These are phyloP conservation scores for Comarum palustre DNA, from an alignment of 306 rosid species.

Conservation along the genomic window DNA sequence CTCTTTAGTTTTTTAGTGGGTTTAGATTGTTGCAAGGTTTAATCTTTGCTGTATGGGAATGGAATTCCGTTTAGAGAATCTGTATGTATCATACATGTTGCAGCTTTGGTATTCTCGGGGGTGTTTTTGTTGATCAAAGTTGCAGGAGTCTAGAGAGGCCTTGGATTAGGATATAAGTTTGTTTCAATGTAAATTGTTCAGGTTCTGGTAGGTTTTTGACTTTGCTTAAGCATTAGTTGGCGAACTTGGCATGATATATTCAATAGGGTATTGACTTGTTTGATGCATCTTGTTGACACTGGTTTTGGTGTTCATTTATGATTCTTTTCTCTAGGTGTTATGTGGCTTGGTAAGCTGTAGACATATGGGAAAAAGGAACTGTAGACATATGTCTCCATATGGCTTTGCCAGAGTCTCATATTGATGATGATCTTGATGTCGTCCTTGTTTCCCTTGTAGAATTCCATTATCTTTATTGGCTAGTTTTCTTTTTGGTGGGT, in stretches of 20 bases:
- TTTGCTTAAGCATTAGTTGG: neutral
- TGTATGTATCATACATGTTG: neutral
- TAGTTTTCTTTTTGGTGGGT: neutral
- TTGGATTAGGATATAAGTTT: neutral
- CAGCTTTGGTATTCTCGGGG: neutral
- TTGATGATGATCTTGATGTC: neutral
- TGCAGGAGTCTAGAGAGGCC: neutral
- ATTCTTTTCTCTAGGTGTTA: neutral
- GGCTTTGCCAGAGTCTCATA: neutral
- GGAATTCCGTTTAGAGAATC: no score
- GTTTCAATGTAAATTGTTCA: neutral
- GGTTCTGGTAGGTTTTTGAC: neutral
- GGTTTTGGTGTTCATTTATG: neutral
- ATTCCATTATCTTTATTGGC: neutral
- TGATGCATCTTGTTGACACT: neutral
- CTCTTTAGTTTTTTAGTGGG: neutral
- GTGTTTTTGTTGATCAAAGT: neutral
- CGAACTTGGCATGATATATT: no score
- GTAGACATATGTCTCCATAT: neutral
- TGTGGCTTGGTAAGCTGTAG: constrained; percentile 12
- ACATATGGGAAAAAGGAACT: neutral
- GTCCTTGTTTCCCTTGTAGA: neutral
- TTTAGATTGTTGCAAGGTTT: neutral
- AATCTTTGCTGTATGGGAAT: no score
- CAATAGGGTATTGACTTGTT: neutral